Percentiles rank a stretch among this genome's conserved stretches.
phyloP scores from a whole-genome alignment of 2,329 filamentous ascomycete genomes.

The Colletotrichum musae region DNA sequence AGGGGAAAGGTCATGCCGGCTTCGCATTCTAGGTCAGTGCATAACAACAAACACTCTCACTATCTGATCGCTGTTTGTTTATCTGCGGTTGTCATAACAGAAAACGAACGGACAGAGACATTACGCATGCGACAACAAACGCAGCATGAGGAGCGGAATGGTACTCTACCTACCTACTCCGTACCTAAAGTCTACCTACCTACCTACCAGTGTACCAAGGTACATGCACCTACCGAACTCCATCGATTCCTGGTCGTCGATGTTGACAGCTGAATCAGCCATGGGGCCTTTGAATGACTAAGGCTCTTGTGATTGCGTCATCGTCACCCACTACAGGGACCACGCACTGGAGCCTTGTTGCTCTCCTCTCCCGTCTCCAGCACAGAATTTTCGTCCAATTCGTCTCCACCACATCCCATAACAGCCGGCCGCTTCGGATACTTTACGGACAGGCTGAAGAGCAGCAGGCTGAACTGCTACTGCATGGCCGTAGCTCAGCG shows the following conservation, averaged over 20 bases:
- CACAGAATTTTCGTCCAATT: conserved; percentile 10
- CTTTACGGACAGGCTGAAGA: neutral
- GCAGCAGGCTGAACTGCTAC: neutral
- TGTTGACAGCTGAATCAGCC: neutral
- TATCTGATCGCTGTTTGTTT: conserved; percentile 26
- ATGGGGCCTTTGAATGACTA: conserved; percentile 2
- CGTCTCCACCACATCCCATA: neutral
- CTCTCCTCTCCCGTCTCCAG: neutral
- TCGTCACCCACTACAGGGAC: conserved; percentile 3
- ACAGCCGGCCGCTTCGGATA: too few relatives aligned
- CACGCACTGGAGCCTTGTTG: neutral
- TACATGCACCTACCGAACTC: too few relatives aligned
- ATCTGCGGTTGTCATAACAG: conserved; percentile 21
- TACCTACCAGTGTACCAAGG: too few relatives aligned
- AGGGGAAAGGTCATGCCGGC: neutral
- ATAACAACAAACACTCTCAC: conserved; percentile 31
- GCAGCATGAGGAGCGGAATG: conserved; percentile 11
- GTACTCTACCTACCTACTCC: too few relatives aligned
- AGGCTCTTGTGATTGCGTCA: conserved; percentile 14
- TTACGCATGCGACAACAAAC: neutral
- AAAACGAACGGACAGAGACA: conserved; percentile 2
- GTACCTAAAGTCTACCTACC: too few relatives aligned
- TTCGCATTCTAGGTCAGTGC: conserved; percentile 21
- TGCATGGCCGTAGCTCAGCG: neutral
- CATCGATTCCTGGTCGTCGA: too few relatives aligned